Conservation (phyloP, 179 eudicot genomes). For the Patellifolia procumbens region DNA sequence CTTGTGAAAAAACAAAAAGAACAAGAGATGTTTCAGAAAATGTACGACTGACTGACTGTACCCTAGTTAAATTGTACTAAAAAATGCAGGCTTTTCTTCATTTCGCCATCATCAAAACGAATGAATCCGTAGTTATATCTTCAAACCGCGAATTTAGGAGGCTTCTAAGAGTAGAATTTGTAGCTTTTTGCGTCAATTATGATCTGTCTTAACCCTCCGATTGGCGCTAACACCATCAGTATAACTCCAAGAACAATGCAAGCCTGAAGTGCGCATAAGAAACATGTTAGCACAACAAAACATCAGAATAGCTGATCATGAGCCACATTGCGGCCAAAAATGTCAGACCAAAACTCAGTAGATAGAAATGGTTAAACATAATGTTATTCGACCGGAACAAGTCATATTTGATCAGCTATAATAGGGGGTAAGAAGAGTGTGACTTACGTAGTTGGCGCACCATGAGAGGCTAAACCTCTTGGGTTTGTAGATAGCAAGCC, state of each 20-base stretch:
- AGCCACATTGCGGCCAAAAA: too few species aligned
- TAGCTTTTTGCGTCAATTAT: constrained; percentile 45
- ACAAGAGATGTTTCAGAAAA: not conserved
- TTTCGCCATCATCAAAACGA: not conserved
- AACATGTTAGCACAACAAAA: constrained; percentile 12
- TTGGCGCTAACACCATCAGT: constrained; percentile 62
- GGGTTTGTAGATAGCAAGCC: constrained; percentile 82
- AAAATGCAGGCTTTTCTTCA: not conserved
- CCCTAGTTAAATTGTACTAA: not conserved
- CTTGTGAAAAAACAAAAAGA: not conserved
- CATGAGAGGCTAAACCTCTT: constrained; percentile 63
- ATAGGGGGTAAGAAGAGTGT: not conserved
- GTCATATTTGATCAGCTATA: not conserved
- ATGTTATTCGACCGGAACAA: too few species aligned
- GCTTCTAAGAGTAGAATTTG: constrained; percentile 49
- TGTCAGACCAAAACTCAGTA: too few species aligned
- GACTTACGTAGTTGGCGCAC: constrained; percentile 63
- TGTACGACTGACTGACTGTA: not conserved
- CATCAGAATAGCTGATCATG: not conserved
- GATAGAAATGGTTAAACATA: not conserved
- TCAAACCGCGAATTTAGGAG: not conserved
- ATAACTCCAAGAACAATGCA: constrained; percentile 59
- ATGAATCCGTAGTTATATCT: not conserved
- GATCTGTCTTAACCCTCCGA: constrained; percentile 64
- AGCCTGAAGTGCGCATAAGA: constrained; percentile 33